Conservation (phyloP, 176 grass and related monocot genomes). For the Triticum monococcum region DNA sequence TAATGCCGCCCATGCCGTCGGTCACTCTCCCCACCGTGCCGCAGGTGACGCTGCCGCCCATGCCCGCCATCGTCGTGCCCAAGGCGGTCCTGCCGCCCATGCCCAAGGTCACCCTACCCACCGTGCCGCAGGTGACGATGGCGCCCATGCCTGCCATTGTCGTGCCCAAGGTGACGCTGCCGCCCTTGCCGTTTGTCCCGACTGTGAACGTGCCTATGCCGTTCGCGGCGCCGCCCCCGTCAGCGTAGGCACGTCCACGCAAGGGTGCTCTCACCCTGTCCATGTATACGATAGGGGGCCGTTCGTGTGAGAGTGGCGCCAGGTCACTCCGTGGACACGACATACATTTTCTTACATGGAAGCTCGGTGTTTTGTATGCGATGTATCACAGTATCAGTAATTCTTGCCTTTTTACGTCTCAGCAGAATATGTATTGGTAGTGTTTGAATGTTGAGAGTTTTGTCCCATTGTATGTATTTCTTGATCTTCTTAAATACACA, state of each 20-base stretch:
- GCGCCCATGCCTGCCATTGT: not conserved
- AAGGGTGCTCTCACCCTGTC: not conserved
- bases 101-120: not conserved
- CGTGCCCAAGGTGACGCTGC: not conserved
- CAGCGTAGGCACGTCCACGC: not conserved
- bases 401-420: not conserved
- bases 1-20: not conserved
- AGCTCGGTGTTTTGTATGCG: not conserved
- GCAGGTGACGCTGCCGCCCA: not conserved
- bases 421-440: too few relatives aligned
- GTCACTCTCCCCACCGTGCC: not conserved
- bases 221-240: constrained; percentile 18
- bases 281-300: not conserved
- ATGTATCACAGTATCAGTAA: not conserved
- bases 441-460: too few relatives aligned
- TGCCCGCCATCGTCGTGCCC: not conserved
- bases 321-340: not conserved
- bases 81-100: not conserved
- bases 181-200: constrained; percentile 22
- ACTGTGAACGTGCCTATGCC: constrained; percentile 20
- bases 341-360: not conserved
- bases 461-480: too few relatives aligned
- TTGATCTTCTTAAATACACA: too few relatives aligned
- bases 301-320: too few relatives aligned
- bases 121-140: not conserved